Base-by-base conservation (phyloP, 139 green algal species). In the Chlorella sp. region DNA sequence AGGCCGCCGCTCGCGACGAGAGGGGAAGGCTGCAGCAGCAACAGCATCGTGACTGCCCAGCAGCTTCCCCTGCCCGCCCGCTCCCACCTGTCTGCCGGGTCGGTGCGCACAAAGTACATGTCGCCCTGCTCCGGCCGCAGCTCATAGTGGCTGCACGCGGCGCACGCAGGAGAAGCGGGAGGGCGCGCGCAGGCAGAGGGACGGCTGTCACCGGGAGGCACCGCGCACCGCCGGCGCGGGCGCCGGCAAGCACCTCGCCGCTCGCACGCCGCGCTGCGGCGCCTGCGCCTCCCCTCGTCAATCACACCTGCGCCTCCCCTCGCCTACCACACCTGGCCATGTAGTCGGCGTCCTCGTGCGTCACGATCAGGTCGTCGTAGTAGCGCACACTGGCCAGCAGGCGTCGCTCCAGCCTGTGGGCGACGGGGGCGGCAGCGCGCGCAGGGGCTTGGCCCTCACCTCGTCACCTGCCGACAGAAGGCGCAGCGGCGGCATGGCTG, bases 21-120 rank as follows among this genome's bases (percentile, higher is more conserved):
- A n/a, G n/a, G n/a, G n/a, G n/a, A n/a, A n/a, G n/a, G n/a, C n/a
- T n/a, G n/a, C n/a, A n/a, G n/a, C n/a, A n/a, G n/a, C n/a, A n/a
- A n/a, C n/a, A n/a, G n/a, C n/a, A n/a, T n/a, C n/a, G n/a, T n/a
- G n/a, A n/a, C n/a, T n/a, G n/a, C n/a, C n/a, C n/a, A n/a, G n/a
- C n/a, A n/a, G n/a, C n/a, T n/a, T n/a, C n/a, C n/a, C 8, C 25
- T n/a, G 3, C 27, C 23, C 23, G 27, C 8, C 55, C 56, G 29
- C 23, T 41, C 67, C 0, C 38, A 78, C 72, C 60, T 80, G 36
- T 73, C 35, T 33, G 86, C 36, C 0, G 74, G 63, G 75, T 93
- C 90, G 14, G 82, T 89, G 46, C 87, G 84, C 27, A 93, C 78
- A 70, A 93, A 93, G 82, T 93, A 93, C 88, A 93, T 93, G 79